Conservation (phyloP, 148 eudicot genomes). For the Spergularia bocconei region DNA sequence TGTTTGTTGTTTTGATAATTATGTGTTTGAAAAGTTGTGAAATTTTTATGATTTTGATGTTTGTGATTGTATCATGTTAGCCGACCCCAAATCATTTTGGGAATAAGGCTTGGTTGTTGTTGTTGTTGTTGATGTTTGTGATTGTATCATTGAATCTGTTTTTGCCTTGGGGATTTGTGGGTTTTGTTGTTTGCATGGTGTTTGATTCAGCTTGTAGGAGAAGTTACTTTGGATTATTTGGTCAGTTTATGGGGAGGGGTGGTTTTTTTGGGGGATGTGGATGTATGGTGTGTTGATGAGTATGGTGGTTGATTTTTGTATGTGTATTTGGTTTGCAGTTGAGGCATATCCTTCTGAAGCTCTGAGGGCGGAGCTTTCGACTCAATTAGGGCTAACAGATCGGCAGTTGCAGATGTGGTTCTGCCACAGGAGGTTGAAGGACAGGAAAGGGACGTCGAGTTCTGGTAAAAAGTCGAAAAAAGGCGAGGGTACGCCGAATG, state of each 20-base stretch:
- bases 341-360: conserved; percentile 72
- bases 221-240: neutral
- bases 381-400: conserved; percentile 72
- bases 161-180: neutral
- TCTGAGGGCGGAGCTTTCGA: conserved; percentile 72
- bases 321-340: conserved; percentile 35
- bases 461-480: conserved; percentile 43
- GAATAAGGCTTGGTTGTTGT: conserved; percentile 4
- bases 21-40: neutral
- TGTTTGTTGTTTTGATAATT: neutral
- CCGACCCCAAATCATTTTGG: too few relatives aligned
- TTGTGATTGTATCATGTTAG: neutral
- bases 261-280: conserved; percentile 6
- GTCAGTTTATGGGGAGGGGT: too few relatives aligned
- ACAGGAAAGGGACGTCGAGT: conserved; percentile 44
- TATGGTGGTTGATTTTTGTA: conserved; percentile 6
- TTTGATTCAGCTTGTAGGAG: conserved; percentile 5
- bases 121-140: conserved; percentile 8
- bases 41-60: neutral
- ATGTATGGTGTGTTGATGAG: too few relatives aligned
- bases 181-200: conserved; percentile 2
- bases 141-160: neutral
- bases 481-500: conserved; percentile 36
- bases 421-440: conserved; percentile 89
- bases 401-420: conserved; percentile 98